Evolutionary conservation across 139 green algal species (phyloP).

Genomic region (Chlorella ohadii): DNA sequence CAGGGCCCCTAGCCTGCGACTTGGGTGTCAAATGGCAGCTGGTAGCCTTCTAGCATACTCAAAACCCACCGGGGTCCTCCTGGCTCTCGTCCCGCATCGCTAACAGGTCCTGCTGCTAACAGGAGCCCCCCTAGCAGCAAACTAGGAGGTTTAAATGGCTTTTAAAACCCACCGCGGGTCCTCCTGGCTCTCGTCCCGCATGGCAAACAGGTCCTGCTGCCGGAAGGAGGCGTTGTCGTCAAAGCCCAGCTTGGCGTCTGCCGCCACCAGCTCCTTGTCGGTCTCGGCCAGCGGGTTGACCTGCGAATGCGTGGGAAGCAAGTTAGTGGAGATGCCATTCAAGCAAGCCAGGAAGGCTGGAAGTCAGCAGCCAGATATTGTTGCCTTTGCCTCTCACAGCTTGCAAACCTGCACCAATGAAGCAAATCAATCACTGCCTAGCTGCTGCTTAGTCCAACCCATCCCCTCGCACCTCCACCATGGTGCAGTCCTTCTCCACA

Average conservation of each 20-base stretch:
- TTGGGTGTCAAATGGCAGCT: too few species aligned
- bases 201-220: constrained; percentile 95
- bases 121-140: too few species aligned
- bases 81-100: constrained; percentile 83
- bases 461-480: constrained; percentile 97
- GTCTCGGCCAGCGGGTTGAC: constrained; percentile 97
- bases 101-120: constrained; percentile 97
- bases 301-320: too few species aligned
- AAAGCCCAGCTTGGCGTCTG: constrained; percentile 99
- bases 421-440: too few species aligned
- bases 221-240: constrained; percentile 97
- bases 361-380: too few species aligned
- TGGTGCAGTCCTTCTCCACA: constrained; percentile 92
- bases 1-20: too few species aligned
- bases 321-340: too few species aligned
- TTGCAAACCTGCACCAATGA: not conserved
- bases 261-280: constrained; percentile 86
- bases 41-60: too few species aligned
- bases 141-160: too few species aligned
- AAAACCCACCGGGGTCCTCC: constrained; percentile 81
- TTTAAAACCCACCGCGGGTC: constrained; percentile 36
- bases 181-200: constrained; percentile 72
- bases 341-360: too few species aligned
- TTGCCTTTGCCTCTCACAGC: too few species aligned
- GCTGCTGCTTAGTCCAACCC: too few species aligned